Evolutionary conservation across 2,329 filamentous ascomycete genomes (phyloP), one percentile per base, ranked within the genome.

Genomic region (Madurella fahalii): DNA sequence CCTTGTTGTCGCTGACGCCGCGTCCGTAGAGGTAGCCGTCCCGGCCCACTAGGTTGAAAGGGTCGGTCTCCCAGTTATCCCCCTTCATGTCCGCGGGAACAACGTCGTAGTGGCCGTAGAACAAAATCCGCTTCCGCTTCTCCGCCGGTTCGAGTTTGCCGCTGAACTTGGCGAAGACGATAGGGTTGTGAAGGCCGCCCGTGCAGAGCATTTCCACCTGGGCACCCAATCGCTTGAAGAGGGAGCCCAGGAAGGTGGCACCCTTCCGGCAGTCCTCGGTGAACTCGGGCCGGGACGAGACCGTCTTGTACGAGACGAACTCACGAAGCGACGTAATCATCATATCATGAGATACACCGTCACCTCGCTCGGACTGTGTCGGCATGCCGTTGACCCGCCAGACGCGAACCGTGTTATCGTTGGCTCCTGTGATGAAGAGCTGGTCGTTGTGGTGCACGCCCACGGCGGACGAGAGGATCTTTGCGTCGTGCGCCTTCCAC

Each of bases 21-120:
- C 94, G 88, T 2, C 94, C 94, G 61, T 99, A 97, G 1, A 97
- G 77, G 68, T 93, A 97, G 0, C 94, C 93, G 64, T 96, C 92
- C 53, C 90, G 83, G 4, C 94, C 94, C 48, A 87, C 87, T 66
- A 97, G 80, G n/a, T 86, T 80, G 68, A 97, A 99, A 0, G 94
- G 95, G 59, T 97, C 89, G 1, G 84, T 85, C 40, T 83, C 80
- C 94, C 94, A 99, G 62, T 90, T 93, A 39, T 83, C 82, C 54
- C 86, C 84, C 59, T 88, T 88, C 39, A 87, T 85, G 61, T 96
- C 90, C 0, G 94, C 94, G 1, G 91, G 83, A 3, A 99, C 94
- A 2, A 99, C 92, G 67, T 99, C 94, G 74, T 99, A 99, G 69
- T 99, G 94, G 0, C 95, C 94, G 66, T 99, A 99, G 69, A 99